Evolutionary conservation across 2,329 filamentous ascomycete genomes (phyloP), one percentile per base, ranked within the genome.

Genomic region (Hortaea werneckii): DNA sequence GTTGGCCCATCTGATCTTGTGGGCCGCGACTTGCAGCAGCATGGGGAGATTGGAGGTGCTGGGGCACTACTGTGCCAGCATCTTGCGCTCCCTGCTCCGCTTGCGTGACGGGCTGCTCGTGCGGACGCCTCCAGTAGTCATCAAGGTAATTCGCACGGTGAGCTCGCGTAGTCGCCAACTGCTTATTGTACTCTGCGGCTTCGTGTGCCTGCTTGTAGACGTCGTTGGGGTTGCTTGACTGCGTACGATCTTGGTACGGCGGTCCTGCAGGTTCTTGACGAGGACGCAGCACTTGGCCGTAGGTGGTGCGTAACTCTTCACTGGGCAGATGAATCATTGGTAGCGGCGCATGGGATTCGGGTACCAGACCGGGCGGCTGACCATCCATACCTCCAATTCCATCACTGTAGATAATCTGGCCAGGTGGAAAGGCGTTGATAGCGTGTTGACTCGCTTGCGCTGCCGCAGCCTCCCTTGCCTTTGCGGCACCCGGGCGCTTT

Each of bases 401-500:
- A 53, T 84, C 88, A 69, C 80, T 87, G 68, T 95, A 95, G 46
- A 94, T 85, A 59, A 95, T 87, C 67, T 94, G 86, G 44, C 84
- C 82, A 60, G 92, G 87, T 29, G 83, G 79, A 44, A 83, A 75
- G 43, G 80, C 77, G 12, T 74, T 61, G 44, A 73, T 50, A 55
- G 73, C 79, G 60, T 76, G 74, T 48, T 71, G 70, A 51, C 66
- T 73, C 58, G 80, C 75, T 58, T 80, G 70, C 43, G 85, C 83
- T 43, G 83, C 82, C 9, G 84, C 80, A 12, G 82, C 83, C 69
- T 95, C 87, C 60, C 90, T 78, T 50, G 85, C 85, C 70, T 94
- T 95, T 48, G 87, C 82, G 35, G 86, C 89, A 44, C 92, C 92
- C 5, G 92, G 92, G 53, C 92, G 78, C 73, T 98, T 96, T 69